A percentile compares a stretch with the other conserved stretches of the same genome.
Conservation (phyloP, 129 eudicot genomes). For the sunflower (Helianthus annuus) region HanXRQr2.0-SUNRISE NC_035448.2:170604289-170604788, state of each 20-base stretch:
- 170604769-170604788: constrained; percentile 94
- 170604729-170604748: constrained; percentile 99
- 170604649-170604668: constrained; percentile 89
- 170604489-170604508: constrained; percentile 88
- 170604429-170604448: too few species aligned
- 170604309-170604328: too few species aligned
- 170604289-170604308: too few species aligned
- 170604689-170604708: constrained; percentile 85
- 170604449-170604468: constrained; percentile 51
- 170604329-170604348: too few species aligned
- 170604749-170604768: constrained; percentile 94
- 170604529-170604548: constrained; percentile 83
- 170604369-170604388: too few species aligned
- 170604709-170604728: constrained; percentile 77
- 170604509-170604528: constrained; percentile 83
- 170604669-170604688: constrained; percentile 84
- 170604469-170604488: constrained; percentile 94
- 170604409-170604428: too few species aligned
- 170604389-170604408: too few species aligned
- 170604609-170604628: constrained; percentile 97
- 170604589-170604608: constrained; percentile 87
- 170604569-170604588: constrained; percentile 71
- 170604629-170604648: constrained; percentile 88
- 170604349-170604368: too few species aligned
- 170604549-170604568: constrained; percentile 86